Base-by-base conservation (phyloP, 2,329 filamentous ascomycete species). In the Monosporascus ibericus region DNA sequence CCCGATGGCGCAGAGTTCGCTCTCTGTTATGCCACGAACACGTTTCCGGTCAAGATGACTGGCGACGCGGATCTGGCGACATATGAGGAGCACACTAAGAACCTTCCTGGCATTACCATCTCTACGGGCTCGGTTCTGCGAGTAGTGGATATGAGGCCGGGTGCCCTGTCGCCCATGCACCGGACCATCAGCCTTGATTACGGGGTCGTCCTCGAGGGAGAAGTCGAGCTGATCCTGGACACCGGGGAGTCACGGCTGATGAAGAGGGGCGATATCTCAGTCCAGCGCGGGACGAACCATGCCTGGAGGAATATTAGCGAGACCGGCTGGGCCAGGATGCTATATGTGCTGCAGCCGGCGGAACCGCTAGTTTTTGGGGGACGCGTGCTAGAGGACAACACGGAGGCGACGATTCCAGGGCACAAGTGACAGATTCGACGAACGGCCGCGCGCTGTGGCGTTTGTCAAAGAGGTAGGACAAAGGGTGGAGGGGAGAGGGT, bases 21-120 rank as follows among this genome's bases (percentile, higher is more conserved):
- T 30, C 72, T 80, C 34, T 70, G 69, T 53, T 81, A 80, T 64
- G 72, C 74, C 7, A 75, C 79, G 5, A 70, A 72, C 47, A 63
- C 69, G 47, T 74, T 72, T 49, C 78, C 79, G 1, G 70, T 75
- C 30, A 62, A 74, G 48, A 67, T 82, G 56, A 68, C 69, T 57
- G 57, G 66, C 22, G 70, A 76, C 53, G 60, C 68, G 50, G 78
- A 82, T 60, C 64, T 81, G 17, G 58, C 63, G 8, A 65, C 69
- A 8, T 80, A 81, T 63, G 63, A 70, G 30, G 56, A 61, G 38
- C 74, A 73, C 55, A 66, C 79, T 40, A 58, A 67, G 14, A 61
- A 69, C 42, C 70, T 75, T 1, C 76, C 79, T 0, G 79, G 79
- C 2, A 69, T 83, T 3, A 71, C 73, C 18, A 67, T 79, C 39